Conservation (phyloP, 2,329 filamentous ascomycete genomes). For the Dothistroma pini region DNA sequence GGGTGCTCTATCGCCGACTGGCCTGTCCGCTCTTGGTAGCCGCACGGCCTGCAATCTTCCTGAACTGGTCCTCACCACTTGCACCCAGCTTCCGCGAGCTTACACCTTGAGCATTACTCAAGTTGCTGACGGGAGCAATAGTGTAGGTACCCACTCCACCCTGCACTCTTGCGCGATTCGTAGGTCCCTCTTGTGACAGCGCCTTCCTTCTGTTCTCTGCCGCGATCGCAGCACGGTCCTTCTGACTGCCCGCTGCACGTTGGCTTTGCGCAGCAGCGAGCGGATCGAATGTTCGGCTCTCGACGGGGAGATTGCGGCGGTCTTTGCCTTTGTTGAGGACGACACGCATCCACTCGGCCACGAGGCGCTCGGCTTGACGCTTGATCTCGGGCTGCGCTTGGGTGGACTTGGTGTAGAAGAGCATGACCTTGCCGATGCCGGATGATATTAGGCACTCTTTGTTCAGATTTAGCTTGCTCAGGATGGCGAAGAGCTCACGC, state of each 20-base stretch:
- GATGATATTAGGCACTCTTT: slow-evolving; percentile 88
- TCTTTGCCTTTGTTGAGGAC: slow-evolving; percentile 84
- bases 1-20: slow-evolving; percentile 4
- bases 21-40: slow-evolving; percentile 12
- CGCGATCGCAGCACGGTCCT: slow-evolving; percentile 40
- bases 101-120: slow-evolving; percentile 32
- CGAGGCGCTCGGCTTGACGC: slow-evolving; percentile 84
- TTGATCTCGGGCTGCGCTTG: slow-evolving; percentile 85
- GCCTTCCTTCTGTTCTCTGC: slow-evolving; percentile 51
- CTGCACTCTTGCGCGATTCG: slow-evolving; percentile 58
- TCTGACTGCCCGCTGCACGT: slow-evolving; percentile 32
- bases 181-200: slow-evolving; percentile 51
- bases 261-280: slow-evolving; percentile 30
- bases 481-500: slow-evolving; percentile 80
- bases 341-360: slow-evolving; percentile 92
- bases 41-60: slow-evolving; percentile 26
- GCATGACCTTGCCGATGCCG: slow-evolving; percentile 90
- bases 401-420: slow-evolving; percentile 96
- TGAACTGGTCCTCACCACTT: slow-evolving; percentile 36
- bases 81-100: slow-evolving; percentile 27
- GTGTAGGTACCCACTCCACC: slow-evolving; percentile 59
- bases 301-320: slow-evolving; percentile 79
- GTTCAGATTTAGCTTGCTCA: slow-evolving; percentile 78
- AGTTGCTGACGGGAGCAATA: slow-evolving; percentile 58
- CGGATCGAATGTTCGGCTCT: slow-evolving; percentile 58